Conservation (phyloP, 1,284 basidiomycete genomes). For the Cutaneotrichosporon sp. region DNA sequence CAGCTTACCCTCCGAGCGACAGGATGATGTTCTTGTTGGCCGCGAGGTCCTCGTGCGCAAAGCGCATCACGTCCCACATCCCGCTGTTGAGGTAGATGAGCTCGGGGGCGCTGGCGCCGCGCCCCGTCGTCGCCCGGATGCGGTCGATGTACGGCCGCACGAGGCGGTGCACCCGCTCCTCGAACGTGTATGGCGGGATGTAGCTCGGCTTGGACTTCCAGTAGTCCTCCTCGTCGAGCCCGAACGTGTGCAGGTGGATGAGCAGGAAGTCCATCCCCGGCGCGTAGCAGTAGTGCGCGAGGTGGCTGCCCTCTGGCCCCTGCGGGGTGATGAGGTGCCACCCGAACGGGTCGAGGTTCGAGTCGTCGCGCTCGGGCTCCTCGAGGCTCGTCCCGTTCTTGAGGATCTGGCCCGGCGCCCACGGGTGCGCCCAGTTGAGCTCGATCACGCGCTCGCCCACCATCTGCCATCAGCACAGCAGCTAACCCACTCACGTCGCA, state of each 20-base stretch:
- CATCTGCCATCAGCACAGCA: conserved; percentile 15
- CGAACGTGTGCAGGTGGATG: conserved; percentile 21
- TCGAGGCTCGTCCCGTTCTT: not conserved
- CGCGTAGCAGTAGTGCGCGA: conserved; percentile 24
- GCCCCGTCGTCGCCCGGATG: conserved; percentile 3
- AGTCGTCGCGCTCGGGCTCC: not conserved
- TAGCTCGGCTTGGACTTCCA: conserved; percentile 14
- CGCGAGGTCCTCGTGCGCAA: conserved; percentile 19
- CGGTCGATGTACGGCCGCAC: conserved; percentile 17
- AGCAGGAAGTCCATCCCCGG: conserved; percentile 27
- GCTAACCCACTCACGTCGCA: conserved; percentile 22
- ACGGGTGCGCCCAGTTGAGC: conserved; percentile 21
- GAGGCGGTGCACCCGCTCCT: conserved; percentile 19
- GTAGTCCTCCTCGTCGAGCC: conserved; percentile 25
- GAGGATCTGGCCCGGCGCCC: not conserved
- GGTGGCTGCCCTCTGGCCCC: conserved; percentile 1
- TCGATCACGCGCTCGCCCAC: conserved; percentile 23
- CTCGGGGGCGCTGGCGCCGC: conserved; percentile 18
- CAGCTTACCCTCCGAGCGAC: not conserved
- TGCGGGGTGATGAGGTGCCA: not conserved
- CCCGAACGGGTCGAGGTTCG: not conserved
- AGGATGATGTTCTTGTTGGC: not conserved
- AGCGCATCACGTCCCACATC: conserved; percentile 26
- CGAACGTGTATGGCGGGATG: conserved; percentile 26
- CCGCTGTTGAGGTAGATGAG: conserved; percentile 22